phyloP scores from a whole-genome alignment of 2,329 filamentous ascomycete species.

The Fusarium sp. region DNA sequence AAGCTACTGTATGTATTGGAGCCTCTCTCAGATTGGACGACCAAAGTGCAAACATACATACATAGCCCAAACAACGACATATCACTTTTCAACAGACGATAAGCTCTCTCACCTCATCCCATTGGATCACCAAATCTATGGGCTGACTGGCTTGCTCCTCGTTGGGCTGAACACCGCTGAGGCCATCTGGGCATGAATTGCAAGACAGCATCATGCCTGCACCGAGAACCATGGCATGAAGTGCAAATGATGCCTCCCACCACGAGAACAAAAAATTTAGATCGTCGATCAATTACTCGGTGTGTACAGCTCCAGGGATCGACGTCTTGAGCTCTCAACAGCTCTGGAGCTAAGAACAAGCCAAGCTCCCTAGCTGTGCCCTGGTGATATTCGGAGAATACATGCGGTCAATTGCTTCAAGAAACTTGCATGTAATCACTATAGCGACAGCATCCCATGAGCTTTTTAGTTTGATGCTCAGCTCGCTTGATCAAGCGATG shows the following conservation, averaged over 20 bases:
- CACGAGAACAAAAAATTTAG: constrained; percentile 7
- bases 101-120: not conserved
- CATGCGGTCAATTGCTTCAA: constrained; percentile 32
- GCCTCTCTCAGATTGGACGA: constrained; percentile 7
- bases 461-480: constrained; percentile 29
- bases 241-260: constrained; percentile 18
- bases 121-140: constrained; percentile 25
- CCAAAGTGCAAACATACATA: constrained; percentile 12
- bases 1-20: not conserved
- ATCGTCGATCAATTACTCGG: constrained; percentile 35
- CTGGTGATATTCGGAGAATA: constrained; percentile 23
- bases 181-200: constrained; percentile 29
- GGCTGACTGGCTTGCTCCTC: constrained; percentile 24
- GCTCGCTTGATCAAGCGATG: constrained; percentile 32
- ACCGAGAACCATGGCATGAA: constrained; percentile 8
- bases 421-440: constrained; percentile 25
- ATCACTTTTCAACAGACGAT: constrained; percentile 27
- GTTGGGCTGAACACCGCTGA: constrained; percentile 29
- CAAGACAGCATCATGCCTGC: constrained; percentile 14
- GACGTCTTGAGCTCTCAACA: constrained; percentile 17
- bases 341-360: constrained; percentile 26
- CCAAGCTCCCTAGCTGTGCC: constrained; percentile 28
- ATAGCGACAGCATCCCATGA: constrained; percentile 31
- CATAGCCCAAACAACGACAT: constrained; percentile 24
- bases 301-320: constrained; percentile 25